These are phyloP conservation scores for Tylopilus vinaceipallidus DNA, from an alignment of 768 basidiomycete species.

Conservation along the genomic window DNA sequence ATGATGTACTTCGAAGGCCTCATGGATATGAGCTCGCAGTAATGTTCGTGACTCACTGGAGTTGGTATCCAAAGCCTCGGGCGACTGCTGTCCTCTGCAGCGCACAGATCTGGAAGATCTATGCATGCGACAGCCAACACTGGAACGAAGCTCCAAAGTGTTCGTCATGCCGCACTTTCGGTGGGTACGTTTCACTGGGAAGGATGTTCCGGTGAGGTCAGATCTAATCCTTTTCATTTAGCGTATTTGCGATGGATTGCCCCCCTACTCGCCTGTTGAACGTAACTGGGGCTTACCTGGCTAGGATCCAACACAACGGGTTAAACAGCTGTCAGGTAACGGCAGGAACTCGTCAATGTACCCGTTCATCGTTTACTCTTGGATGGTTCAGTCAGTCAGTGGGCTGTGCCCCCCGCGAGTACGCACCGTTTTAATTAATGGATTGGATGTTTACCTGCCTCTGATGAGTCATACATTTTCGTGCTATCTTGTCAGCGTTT, in stretches of 20 bases:
- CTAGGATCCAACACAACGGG: too few species aligned
- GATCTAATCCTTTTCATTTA: not conserved
- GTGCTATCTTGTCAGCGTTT: too few species aligned
- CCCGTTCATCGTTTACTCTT: not conserved
- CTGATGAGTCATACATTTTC: too few species aligned
- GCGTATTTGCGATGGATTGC: not conserved
- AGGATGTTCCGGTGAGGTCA: not conserved
- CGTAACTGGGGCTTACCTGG: too few species aligned
- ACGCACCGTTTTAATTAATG: not conserved
- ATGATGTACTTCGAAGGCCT: not conserved
- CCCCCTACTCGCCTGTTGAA: too few species aligned
- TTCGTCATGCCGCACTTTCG: not conserved
- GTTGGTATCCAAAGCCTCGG: not conserved
- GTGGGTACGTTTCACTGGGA: not conserved
- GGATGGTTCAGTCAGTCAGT: not conserved
- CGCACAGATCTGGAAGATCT: too few species aligned
- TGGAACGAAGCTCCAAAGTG: too few species aligned
- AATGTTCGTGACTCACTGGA: not conserved
- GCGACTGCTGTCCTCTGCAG: too few species aligned
- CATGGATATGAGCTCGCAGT: not conserved
- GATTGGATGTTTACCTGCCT: too few species aligned
- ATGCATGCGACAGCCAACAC: not conserved
- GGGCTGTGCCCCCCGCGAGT: not conserved
- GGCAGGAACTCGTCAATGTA: too few species aligned
- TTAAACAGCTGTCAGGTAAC: too few species aligned